Conservation (phyloP, 1,284 basidiomycete genomes). For the Gomphus bonarii region DNA sequence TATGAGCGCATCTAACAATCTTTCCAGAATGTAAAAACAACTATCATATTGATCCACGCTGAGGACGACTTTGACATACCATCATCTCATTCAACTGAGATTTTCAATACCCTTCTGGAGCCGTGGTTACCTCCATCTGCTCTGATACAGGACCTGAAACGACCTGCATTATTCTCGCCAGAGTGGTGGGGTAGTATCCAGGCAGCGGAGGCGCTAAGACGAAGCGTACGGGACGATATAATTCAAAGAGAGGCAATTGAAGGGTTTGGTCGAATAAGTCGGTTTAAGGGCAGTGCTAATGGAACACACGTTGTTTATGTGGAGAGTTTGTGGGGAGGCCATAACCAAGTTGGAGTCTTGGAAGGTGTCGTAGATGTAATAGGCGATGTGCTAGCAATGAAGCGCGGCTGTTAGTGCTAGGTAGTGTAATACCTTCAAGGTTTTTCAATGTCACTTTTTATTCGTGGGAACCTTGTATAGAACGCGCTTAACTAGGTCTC, state of each 20-base stretch:
- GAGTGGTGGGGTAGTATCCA: slow-evolving; percentile 6
- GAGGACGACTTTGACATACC: slow-evolving; percentile 79
- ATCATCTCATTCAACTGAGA: slow-evolving; percentile 56
- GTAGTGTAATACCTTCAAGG: no score
- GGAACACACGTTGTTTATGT: slow-evolving; percentile 43
- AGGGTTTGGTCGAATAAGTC: slow-evolving; percentile 31
- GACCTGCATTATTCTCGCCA: background rate
- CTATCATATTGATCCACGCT: slow-evolving; percentile 73
- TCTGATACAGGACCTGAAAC: slow-evolving; percentile 15
- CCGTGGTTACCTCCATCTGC: slow-evolving; percentile 43
- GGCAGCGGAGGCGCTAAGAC: background rate
- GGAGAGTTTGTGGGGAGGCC: slow-evolving; percentile 52
- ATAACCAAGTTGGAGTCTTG: slow-evolving; percentile 53
- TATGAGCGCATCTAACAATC: slow-evolving; percentile 1
- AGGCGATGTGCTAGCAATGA: slow-evolving; percentile 13
- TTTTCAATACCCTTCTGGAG: slow-evolving; percentile 63
- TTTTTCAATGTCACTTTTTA: no score
- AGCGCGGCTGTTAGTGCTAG: background rate
- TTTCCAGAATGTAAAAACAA: slow-evolving; percentile 46
- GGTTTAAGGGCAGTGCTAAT: slow-evolving; percentile 19
- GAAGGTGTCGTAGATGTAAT: slow-evolving; percentile 70
- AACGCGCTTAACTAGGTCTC: background rate
- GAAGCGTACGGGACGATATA: slow-evolving; percentile 17
- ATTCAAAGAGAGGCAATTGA: slow-evolving; percentile 40
- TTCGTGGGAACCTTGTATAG: background rate